A percentile compares a stretch with the other conserved stretches of the same genome.
phyloP scores from a whole-genome alignment of 495 filamentous ascomycete species.

The Thozetella sp. region DNA sequence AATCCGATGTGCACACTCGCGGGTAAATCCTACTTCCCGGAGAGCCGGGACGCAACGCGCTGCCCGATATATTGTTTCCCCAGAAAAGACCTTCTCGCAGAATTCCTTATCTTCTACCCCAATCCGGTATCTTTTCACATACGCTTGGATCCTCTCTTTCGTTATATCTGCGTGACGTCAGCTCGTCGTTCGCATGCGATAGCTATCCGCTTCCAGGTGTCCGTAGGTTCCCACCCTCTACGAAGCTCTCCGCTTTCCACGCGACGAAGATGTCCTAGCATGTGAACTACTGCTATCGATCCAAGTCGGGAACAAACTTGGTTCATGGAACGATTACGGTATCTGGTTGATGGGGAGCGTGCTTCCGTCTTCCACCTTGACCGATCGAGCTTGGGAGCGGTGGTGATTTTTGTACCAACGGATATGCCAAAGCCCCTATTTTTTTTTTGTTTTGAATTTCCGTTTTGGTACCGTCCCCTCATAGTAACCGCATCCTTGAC shows the following conservation, averaged over 20 bases:
- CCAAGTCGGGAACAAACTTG: background rate
- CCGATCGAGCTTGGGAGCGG: background rate
- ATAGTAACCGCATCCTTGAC: too few species aligned
- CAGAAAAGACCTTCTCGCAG: constrained; percentile 2
- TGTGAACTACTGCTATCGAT: background rate
- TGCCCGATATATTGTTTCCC: constrained; percentile 18
- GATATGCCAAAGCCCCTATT: background rate
- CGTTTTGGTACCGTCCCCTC: too few species aligned
- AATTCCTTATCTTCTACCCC: constrained; percentile 3
- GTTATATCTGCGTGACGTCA: background rate
- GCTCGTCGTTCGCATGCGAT: background rate
- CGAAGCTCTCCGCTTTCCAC: too few species aligned
- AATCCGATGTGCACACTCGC: constrained; percentile 14
- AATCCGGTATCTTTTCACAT: background rate
- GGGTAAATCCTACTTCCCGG: constrained; percentile 25
- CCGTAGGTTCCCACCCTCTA: too few species aligned
- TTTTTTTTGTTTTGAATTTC: background rate
- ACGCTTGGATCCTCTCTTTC: background rate
- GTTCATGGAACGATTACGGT: background rate
- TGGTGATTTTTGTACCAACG: background rate
- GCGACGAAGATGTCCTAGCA: background rate
- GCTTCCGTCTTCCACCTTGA: background rate
- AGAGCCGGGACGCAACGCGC: constrained; percentile 24
- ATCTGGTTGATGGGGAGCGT: background rate
- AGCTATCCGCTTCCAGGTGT: background rate